Conservation (phyloP, 2,329 filamentous ascomycete species). For the Aaosphaeria pasadenensis region DNA sequence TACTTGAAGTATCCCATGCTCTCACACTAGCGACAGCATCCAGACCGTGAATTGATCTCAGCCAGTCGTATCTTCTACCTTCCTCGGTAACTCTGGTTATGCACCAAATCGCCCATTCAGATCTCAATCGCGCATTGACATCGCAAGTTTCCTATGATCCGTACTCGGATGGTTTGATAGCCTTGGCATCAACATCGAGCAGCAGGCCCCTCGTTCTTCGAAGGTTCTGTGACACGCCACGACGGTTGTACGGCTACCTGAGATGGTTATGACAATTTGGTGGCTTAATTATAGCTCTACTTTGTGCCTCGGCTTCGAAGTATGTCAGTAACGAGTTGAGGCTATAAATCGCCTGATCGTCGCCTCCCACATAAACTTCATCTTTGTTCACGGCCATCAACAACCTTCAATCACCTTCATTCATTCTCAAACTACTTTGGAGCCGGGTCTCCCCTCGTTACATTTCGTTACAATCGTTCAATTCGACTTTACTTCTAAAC, state of each 20-base stretch:
- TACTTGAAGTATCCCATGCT: neutral
- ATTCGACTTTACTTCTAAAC: neutral
- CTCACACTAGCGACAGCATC: neutral
- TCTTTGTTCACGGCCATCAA: neutral
- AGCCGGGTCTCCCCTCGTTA: neutral
- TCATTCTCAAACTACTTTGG: neutral
- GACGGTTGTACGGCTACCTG: neutral
- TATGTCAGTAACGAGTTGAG: neutral
- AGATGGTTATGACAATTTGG: neutral
- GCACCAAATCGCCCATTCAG: neutral
- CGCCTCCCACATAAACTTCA: conserved; percentile 1
- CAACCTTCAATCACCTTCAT: neutral
- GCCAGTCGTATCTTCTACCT: conserved; percentile 3
- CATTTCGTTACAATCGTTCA: neutral
- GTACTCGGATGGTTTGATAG: neutral
- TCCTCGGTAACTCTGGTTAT: conserved; percentile 3
- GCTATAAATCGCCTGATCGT: conserved; percentile 3
- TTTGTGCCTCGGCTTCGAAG: neutral
- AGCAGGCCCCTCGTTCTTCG: neutral
- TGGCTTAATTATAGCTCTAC: neutral
- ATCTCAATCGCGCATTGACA: neutral
- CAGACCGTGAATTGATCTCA: neutral
- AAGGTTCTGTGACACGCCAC: conserved; percentile 1
- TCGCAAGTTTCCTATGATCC: neutral
- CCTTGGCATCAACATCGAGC: neutral